phyloP scores from a whole-genome alignment of 2,329 filamentous ascomycete species.

The Pezicula neosporulosa region DNA sequence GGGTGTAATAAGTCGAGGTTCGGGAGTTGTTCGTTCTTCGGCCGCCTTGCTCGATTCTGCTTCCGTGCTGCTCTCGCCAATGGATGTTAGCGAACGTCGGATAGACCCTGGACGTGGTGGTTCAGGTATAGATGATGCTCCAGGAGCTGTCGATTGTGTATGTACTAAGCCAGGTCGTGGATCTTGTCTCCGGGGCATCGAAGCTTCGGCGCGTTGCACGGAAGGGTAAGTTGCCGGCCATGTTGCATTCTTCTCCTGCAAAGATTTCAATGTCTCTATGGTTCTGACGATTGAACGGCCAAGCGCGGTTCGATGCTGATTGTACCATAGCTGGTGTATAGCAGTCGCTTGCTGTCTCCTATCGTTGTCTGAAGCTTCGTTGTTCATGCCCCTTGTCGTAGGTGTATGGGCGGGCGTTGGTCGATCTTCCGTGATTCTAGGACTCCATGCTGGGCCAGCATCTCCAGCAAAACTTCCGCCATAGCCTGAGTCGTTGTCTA shows the following conservation, averaged over 20 bases:
- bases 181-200: constrained; percentile 41
- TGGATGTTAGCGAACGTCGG: constrained; percentile 69
- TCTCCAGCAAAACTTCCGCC: constrained; percentile 74
- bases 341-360: constrained; percentile 71
- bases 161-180: constrained; percentile 61
- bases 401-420: constrained; percentile 38
- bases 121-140: constrained; percentile 22
- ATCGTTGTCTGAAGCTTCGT: constrained; percentile 53
- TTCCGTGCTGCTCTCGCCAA: constrained; percentile 50
- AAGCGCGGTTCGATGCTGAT: constrained; percentile 84
- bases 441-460: constrained; percentile 42
- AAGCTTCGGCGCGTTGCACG: constrained; percentile 57
- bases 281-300: constrained; percentile 83
- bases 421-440: constrained; percentile 43
- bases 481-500: constrained; percentile 90
- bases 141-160: constrained; percentile 51
- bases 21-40: constrained; percentile 56
- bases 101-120: constrained; percentile 47
- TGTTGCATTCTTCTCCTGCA: constrained; percentile 84
- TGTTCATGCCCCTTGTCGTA: constrained; percentile 17
- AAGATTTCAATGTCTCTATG: constrained; percentile 74
- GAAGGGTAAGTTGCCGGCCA: constrained; percentile 97
- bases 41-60: constrained; percentile 72
- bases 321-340: constrained; percentile 91
- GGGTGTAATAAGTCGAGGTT: constrained; percentile 83